Evolutionary conservation across 2,329 filamentous ascomycete species (phyloP), one percentile per base, ranked within the genome.

Genomic region (Sporothrix mexicana): DNA sequence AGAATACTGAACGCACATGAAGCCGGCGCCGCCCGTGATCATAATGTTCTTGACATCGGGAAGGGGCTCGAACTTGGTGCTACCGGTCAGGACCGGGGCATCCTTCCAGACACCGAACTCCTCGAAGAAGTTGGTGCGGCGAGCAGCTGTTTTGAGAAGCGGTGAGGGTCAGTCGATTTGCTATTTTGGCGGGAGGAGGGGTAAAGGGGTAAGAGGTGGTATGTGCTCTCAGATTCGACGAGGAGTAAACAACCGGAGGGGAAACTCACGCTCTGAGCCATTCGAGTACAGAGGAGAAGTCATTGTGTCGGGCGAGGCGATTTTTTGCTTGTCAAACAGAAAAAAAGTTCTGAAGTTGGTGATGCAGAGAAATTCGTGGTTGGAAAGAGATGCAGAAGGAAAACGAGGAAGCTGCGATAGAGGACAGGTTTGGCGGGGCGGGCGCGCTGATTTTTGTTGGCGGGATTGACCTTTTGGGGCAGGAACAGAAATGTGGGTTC

Each of bases 21-120:
- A 96, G 77, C 93, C 93, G 75, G 92, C 93, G 71, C 93, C 93
- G 68, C 93, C 93, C 23, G 93, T 95, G 75, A 96, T 88, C 87
- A 95, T 91, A 77, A 95, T 94, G 79, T 94, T 95, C 81, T 88
- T 91, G 71, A 93, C 89, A 80, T 92, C 89, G 30, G 86, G 83
- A 5, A 91, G 84, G 59, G 92, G 89, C 78, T 91, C 88, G 77
- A 92, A 95, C 76, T 88, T 89, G 74, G 91, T 93, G 76, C 86
- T 90, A 49, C 92, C 92, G 12, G 80, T 90, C 71, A 94, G 84
- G 41, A 93, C 80, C 20, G 92, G 92, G 1, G 92, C 92, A 67
- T 91, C 86, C 77, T 89, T 90, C 91, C 92, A 94, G 74, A 93
- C 81, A 51, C 90, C 89, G 75, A 86, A 85, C 77, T 91, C 88